Conservation (phyloP, 2,329 filamentous ascomycete species). For the Albifimbria verrucaria region DNA sequence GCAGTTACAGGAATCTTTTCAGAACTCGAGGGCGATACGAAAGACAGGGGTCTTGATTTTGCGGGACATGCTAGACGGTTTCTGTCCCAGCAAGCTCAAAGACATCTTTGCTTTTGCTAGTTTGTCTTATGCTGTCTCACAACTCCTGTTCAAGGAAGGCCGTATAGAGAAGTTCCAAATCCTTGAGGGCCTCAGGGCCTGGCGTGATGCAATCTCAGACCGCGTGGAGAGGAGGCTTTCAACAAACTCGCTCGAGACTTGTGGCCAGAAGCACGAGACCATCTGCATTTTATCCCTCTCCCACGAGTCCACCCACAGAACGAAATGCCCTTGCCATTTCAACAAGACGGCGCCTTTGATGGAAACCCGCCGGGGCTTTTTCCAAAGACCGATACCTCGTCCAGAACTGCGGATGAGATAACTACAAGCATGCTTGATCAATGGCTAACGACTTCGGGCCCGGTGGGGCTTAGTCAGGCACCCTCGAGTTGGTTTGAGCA, state of each 20-base stretch:
- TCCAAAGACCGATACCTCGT: neutral
- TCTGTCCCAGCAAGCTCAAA: neutral
- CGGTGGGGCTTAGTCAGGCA: neutral
- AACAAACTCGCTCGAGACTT: constrained; percentile 1
- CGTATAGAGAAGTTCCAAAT: constrained; percentile 5
- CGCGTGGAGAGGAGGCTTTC: constrained; percentile 11
- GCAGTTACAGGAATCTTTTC: constrained; percentile 4
- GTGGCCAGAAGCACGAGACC: constrained; percentile 13
- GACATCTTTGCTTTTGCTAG: constrained; percentile 15
- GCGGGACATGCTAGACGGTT: constrained; percentile 11
- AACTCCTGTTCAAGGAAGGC: neutral
- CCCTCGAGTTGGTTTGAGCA: neutral
- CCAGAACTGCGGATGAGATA: neutral
- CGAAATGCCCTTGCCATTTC: neutral
- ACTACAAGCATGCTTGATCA: neutral
- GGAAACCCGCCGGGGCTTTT: neutral
- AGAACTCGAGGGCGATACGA: constrained; percentile 8
- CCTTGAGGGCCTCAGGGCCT: constrained; percentile 10
- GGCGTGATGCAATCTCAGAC: constrained; percentile 9
- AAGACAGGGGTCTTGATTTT: constrained; percentile 14
- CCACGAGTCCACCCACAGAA: neutral
- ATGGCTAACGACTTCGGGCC: neutral
- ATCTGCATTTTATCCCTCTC: constrained; percentile 6
- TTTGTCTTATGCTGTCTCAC: constrained; percentile 15
- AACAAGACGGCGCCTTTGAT: neutral